Evolutionary conservation across 2,329 filamentous ascomycete species (phyloP), one percentile per base, ranked within the genome.

Genomic region (Diaporthe citriasiana): DNA sequence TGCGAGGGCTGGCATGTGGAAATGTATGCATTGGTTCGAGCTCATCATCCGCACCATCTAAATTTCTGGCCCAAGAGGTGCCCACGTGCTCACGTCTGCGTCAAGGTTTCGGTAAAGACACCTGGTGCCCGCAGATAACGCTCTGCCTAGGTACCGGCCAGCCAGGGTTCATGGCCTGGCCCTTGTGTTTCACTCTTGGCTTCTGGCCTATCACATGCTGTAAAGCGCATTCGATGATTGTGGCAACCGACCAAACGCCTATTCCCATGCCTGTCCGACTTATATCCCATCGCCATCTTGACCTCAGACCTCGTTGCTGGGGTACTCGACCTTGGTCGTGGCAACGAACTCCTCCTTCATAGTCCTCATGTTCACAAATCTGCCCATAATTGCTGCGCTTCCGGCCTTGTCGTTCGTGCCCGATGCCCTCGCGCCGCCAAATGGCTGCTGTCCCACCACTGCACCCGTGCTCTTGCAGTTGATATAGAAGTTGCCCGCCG

Each of bases 371-470:
- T 86, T 87, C 19, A 87, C 86, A 77, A 90, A 90, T 27, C 88
- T 83, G 74, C 83, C 82, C 75, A 90, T 78, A 74, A 87, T 82
- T 45, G 84, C 84, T 59, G 85, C 82, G 77, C 87, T 89, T 50
- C 88, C 88, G 4, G 88, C 87, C 82, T 90, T 89, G 83, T 94
- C 92, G 81, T 94, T 93, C 30, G 92, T 94, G 35, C 92, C 92
- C 75, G 90, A 92, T 9, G 91, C 91, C 76, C 92, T 86, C 17
- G 90, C 88, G 70, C 92, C 92, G 30, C 92, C 92, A 80, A 94
- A 94, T 5, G 92, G 90, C 84, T 94, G 92, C 84, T 94, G 92
- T 19, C 91, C 92, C 10, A 93, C 92, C 33, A 94, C 91, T 22
- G 92, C 92, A 51, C 92, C 92, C 1, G 89, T 90, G 71, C 86